Evolutionary conservation across 176 grass and related monocot species (phyloP).

Genomic region (Bonia amplexicaulis): DNA sequence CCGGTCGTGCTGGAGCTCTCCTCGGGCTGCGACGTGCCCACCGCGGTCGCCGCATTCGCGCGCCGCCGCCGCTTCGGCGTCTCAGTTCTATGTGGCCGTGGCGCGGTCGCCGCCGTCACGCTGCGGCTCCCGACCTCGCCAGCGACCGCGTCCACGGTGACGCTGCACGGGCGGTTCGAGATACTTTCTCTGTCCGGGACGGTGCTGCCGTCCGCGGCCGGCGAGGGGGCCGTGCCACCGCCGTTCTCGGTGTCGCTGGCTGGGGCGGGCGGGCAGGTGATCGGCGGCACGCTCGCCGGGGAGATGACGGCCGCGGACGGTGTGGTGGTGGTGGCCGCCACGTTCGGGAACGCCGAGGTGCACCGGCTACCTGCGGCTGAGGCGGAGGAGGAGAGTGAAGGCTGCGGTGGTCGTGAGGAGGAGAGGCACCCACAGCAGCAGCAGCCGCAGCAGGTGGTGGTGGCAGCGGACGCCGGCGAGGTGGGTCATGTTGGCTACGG

Average conservation of each 20-base stretch:
- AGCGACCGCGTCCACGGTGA: not conserved
- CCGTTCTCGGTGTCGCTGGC: constrained; percentile 62
- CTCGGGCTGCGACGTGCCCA: constrained; percentile 52
- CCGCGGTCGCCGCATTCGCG: constrained; percentile 48
- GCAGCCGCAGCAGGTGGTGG: not conserved
- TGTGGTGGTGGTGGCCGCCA: constrained; percentile 62
- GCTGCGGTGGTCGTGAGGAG: not conserved
- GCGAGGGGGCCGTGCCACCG: not conserved
- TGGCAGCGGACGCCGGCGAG: not conserved
- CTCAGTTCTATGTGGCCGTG: constrained; percentile 72
- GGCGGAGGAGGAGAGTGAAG: not conserved
- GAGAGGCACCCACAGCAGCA: not conserved
- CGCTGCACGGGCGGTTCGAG: constrained; percentile 67
- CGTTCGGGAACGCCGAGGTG: constrained; percentile 59
- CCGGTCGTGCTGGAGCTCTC: constrained; percentile 67
- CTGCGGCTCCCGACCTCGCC: constrained; percentile 49
- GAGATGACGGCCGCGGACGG: constrained; percentile 48
- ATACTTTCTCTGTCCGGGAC: constrained; percentile 69
- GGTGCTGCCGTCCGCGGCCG: constrained; percentile 15
- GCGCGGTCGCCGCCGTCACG: constrained; percentile 43
- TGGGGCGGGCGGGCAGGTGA: constrained; percentile 60
- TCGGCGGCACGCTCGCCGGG: constrained; percentile 70
- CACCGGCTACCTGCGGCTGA: constrained; percentile 36
- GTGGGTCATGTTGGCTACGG: constrained; percentile 4
- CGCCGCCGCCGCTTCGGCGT: constrained; percentile 50